Percentiles rank a stretch among this genome's conserved stretches.
Conservation (phyloP, 176 grass and related monocot genomes). For the Paspalum notatum region DNA sequence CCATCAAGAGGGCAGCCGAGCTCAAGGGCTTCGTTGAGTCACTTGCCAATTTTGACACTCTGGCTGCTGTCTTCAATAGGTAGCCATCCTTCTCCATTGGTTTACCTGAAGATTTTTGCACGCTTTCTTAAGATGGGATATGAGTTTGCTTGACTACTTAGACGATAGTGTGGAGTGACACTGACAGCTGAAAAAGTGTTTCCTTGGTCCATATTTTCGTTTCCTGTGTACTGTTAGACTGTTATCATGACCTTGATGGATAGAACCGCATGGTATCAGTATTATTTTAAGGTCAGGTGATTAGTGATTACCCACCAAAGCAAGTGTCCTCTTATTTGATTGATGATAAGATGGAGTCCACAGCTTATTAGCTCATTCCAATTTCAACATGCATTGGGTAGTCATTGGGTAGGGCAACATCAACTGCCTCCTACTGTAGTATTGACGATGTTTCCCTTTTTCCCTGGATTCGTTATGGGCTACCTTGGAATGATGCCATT, state of each 20-base stretch:
- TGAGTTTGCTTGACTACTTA: slow-evolving; percentile 30
- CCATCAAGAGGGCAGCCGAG: slow-evolving; percentile 51
- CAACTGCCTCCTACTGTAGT: neutral
- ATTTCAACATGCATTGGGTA: neutral
- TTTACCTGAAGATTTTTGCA: neutral
- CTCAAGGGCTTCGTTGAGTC: slow-evolving; percentile 66
- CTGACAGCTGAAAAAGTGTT: slow-evolving; percentile 2
- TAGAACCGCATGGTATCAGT: neutral
- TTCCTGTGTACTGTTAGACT: slow-evolving; percentile 28
- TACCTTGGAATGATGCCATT: neutral
- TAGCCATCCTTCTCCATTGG: slow-evolving; percentile 31
- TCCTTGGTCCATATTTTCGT: slow-evolving; percentile 14
- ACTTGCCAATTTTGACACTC: slow-evolving; percentile 53
- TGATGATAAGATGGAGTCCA: slow-evolving; percentile 13
- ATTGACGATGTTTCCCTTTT: slow-evolving; percentile 11
- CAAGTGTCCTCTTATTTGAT: slow-evolving; percentile 20
- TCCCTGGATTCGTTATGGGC: neutral
- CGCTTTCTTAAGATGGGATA: slow-evolving; percentile 26
- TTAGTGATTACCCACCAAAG: slow-evolving; percentile 44
- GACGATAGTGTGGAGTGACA: neutral
- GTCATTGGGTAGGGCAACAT: slow-evolving; percentile 14
- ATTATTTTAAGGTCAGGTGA: slow-evolving; percentile 22
- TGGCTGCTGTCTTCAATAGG: slow-evolving; percentile 65
- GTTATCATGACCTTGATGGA: slow-evolving; percentile 29
- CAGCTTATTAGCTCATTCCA: slow-evolving; percentile 17